Base-by-base conservation (phyloP, 805 yeast species). In the Pichia eremophila region DNA sequence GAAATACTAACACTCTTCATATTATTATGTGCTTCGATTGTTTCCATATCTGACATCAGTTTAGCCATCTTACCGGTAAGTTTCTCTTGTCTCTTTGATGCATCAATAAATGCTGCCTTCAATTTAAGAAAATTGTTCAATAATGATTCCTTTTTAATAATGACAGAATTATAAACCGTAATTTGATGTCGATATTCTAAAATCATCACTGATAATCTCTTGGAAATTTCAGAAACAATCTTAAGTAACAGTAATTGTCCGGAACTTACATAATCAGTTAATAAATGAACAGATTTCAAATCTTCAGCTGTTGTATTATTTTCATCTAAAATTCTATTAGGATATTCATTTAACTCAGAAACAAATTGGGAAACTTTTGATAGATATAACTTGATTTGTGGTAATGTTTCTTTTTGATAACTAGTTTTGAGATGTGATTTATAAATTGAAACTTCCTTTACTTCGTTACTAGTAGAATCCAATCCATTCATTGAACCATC, bases 91-190 rank as follows among this genome's bases (percentile, higher is more conserved):
- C 76, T 69, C 5, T 59, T 53, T 11, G 11, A 61, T 54, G 38
- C 69, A 53, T 11, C 47, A 28, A 15, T 50, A 48, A 52, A 77
- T 71, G 48, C 73, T 70, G 48, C 46, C 15, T 55, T 52, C 3
- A 58, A 36, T 40, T 59, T 50, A 28, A 50, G 52, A n/a, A 40
- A 46, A 4, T 37, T 45, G 10, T 19, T 39, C 34, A 48, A 12
- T 22, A 38, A 17, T 15, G 53, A 43, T 17, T 53, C 50, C 4
- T 54, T 51, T 17, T 52, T 47, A 22, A 60, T 19, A 11, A 45
- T 48, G 11, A 56, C 22, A 14, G 40, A 38, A 22, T 57, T 50
- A 28, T 54, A 37, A 0, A 57, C 54, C 19, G 51, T 50, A 10
- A 62, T 54, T 44, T 64, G 67, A 25, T 57, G 51, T 48, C 53